Conservation (phyloP, 2,329 filamentous ascomycete genomes). For the Cephalotrichum gorgonifer region DNA sequence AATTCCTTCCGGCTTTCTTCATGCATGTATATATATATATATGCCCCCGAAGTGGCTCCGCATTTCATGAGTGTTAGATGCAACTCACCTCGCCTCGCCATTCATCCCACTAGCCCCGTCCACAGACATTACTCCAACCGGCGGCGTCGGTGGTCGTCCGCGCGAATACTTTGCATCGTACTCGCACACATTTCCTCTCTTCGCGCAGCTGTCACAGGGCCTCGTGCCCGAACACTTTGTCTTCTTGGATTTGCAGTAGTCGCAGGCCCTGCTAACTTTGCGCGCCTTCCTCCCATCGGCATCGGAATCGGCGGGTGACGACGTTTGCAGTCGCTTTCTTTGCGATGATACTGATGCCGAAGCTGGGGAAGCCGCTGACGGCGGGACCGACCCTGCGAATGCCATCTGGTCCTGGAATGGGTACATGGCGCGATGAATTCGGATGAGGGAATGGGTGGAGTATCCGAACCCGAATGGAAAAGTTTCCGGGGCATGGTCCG, state of each 20-base stretch:
- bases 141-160: conserved; percentile 22
- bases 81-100: not conserved
- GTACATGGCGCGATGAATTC: not conserved
- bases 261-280: conserved; percentile 22
- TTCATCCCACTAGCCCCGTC: not conserved
- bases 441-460: not conserved
- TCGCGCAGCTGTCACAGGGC: conserved; percentile 20
- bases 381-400: not conserved
- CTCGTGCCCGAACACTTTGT: conserved; percentile 17
- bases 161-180: conserved; percentile 22
- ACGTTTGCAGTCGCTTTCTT: not conserved
- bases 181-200: conserved; percentile 15
- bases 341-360: not conserved
- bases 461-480: not conserved
- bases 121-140: conserved; percentile 7
- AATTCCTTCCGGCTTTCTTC: not conserved
- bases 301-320: not conserved
- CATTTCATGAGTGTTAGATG: not conserved
- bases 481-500: not conserved
- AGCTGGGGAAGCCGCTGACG: not conserved
- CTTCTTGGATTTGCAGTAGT: conserved; percentile 18
- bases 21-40: not conserved
- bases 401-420: not conserved
- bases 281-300: not conserved
- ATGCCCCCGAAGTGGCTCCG: not conserved